These are phyloP conservation scores for Cyclotella cryptica DNA, from an alignment of 108 stramenopile genomes.

Conservation along the genomic window DNA sequence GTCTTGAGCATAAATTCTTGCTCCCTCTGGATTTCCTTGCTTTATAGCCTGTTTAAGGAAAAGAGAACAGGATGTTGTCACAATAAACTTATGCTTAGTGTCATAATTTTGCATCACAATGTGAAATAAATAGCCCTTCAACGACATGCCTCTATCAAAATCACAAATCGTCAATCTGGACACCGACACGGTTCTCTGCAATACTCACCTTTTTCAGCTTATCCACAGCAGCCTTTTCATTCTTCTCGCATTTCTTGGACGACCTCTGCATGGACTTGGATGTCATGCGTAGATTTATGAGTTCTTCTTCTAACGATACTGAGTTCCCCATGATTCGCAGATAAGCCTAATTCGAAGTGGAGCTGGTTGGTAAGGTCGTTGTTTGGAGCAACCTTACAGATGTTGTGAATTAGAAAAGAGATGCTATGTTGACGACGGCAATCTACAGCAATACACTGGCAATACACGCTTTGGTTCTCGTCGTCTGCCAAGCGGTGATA, in stretches of 20 bases:
- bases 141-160: background rate
- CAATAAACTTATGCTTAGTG: background rate
- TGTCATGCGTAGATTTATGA: constrained; percentile 94
- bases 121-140: background rate
- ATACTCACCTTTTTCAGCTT: constrained; percentile 91
- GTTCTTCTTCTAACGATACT: constrained; percentile 90
- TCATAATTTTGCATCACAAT: background rate
- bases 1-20: constrained; percentile 97
- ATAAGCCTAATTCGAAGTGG: too few species aligned
- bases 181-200: too few species aligned
- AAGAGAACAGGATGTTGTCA: background rate
- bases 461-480: too few species aligned
- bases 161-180: background rate
- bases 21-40: constrained; percentile 94
- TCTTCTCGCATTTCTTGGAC: constrained; percentile 96
- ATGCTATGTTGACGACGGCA: too few species aligned
- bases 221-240: constrained; percentile 86
- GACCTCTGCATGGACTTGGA: constrained; percentile 96
- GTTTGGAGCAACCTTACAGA: too few species aligned
- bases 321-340: constrained; percentile 73
- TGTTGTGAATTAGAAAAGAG: too few species aligned
- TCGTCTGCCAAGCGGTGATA: too few species aligned
- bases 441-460: too few species aligned
- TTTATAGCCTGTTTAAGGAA: constrained; percentile 70
- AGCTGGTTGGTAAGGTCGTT: too few species aligned